Evolutionary conservation across 208 protist genomes (phyloP).

Genomic region (Vickermania ingenoplastis): DNA sequence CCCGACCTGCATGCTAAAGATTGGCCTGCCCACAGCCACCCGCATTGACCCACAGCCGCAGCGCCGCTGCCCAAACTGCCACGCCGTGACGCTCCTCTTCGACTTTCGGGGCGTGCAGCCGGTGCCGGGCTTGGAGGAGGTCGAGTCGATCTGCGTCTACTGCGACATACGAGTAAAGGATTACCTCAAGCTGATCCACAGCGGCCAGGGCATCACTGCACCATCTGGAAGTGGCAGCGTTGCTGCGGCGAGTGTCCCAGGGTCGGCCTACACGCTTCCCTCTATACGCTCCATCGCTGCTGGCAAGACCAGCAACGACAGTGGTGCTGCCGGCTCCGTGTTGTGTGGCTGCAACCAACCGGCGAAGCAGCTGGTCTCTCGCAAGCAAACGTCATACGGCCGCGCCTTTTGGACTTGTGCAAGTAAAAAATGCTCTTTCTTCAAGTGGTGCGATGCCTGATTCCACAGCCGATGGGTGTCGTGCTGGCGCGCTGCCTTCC

Average conservation of each 20-base stretch:
- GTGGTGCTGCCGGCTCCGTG: background rate
- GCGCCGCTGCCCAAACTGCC: conserved; percentile 48
- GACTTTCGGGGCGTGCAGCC: conserved; percentile 57
- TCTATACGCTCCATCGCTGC: conserved; percentile 10
- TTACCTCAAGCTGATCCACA: conserved; percentile 58
- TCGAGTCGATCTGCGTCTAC: conserved; percentile 64
- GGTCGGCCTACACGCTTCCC: conserved; percentile 41
- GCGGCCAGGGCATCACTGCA: background rate
- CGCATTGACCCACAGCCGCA: conserved; percentile 24
- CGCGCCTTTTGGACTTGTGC: conserved; percentile 71
- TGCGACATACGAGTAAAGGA: conserved; percentile 73
- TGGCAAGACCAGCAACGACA: conserved; percentile 4
- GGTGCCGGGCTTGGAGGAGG: conserved; percentile 51
- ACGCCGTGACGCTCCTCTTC: conserved; percentile 59
- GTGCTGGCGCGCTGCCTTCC: background rate
- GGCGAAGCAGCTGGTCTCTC: conserved; percentile 63
- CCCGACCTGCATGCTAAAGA: conserved; percentile 39
- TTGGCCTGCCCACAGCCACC: conserved; percentile 54
- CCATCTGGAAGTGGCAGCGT: background rate
- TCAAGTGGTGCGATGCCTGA: conserved; percentile 56
- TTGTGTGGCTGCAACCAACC: conserved; percentile 55
- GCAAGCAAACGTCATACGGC: conserved; percentile 55
- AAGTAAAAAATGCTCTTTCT: conserved; percentile 56
- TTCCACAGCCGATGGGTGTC: background rate
- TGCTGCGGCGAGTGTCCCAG: conserved; percentile 1